Conservation (phyloP, 495 filamentous ascomycete genomes). For the Hypomontagnella submonticulosa region DNA sequence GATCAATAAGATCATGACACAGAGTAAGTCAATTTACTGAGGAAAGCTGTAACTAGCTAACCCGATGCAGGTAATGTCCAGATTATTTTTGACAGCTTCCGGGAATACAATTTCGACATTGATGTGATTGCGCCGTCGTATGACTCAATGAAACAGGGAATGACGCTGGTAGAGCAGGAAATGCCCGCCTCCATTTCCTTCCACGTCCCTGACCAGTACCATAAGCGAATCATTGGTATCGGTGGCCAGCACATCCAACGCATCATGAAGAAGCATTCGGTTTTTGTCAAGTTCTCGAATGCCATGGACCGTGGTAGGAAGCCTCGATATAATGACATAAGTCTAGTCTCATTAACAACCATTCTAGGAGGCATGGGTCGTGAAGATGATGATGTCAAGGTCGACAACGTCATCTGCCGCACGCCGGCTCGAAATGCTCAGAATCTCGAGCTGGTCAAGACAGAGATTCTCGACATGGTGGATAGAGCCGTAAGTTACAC, state of each 20-base stretch:
- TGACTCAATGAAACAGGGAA: constrained; percentile 88
- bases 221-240: constrained; percentile 99
- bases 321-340: neutral
- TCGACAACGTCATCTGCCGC: constrained; percentile 98
- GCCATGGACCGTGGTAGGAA: constrained; percentile 87
- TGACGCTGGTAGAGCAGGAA: constrained; percentile 95
- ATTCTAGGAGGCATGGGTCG: constrained; percentile 80
- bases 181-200: constrained; percentile 99
- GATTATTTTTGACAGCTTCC: constrained; percentile 98
- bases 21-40: constrained; percentile 66
- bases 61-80: constrained; percentile 79
- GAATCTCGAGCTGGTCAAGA: constrained; percentile 95
- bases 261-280: constrained; percentile 99
- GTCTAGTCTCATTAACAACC: constrained; percentile 33
- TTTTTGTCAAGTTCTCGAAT: constrained; percentile 99
- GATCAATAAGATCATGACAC: constrained; percentile 99
- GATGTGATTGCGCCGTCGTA: constrained; percentile 93
- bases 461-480: constrained; percentile 99
- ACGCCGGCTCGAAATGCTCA: constrained; percentile 97
- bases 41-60: neutral
- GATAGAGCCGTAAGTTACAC: constrained; percentile 79
- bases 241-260: constrained; percentile 98
- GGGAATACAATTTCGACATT: constrained; percentile 99
- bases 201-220: constrained; percentile 99
- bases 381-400: constrained; percentile 97